Conservation (phyloP, 2,329 filamentous ascomycete species). For the Didymella lethalis region DNA sequence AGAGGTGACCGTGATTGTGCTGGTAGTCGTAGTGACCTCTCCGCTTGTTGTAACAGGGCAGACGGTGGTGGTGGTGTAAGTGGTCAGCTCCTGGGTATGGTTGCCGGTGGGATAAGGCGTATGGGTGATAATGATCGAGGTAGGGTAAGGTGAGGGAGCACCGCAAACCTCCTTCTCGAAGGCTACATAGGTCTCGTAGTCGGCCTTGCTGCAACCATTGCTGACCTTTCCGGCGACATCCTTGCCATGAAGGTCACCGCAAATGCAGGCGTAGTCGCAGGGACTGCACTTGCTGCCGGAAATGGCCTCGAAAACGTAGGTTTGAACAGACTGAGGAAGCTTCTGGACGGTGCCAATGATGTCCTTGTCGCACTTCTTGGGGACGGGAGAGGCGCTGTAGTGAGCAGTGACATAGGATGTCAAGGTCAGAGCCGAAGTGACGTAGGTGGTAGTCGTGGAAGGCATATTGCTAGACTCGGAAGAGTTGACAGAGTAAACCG, state of each 20-base stretch:
- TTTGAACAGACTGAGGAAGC: slow-evolving; percentile 18
- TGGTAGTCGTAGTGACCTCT: slow-evolving; percentile 15
- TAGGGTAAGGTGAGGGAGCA: slow-evolving; percentile 9
- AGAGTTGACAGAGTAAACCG: neutral
- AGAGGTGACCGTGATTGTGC: slow-evolving; percentile 18
- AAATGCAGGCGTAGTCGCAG: slow-evolving; percentile 13
- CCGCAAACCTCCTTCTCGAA: slow-evolving; percentile 10
- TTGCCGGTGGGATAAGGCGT: slow-evolving; percentile 14
- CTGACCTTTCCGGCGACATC: slow-evolving; percentile 16
- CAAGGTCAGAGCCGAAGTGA: slow-evolving; percentile 17
- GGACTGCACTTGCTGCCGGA: slow-evolving; percentile 18
- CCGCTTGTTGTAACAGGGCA: slow-evolving; percentile 14
- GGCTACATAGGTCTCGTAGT: slow-evolving; percentile 13
- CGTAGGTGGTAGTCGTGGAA: slow-evolving; percentile 20
- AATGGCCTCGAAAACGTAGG: slow-evolving; percentile 23
- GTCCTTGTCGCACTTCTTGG: slow-evolving; percentile 16
- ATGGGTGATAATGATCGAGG: slow-evolving; percentile 11
- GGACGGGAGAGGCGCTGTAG: slow-evolving; percentile 8
- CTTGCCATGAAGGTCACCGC: slow-evolving; percentile 10
- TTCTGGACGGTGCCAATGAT: slow-evolving; percentile 16
- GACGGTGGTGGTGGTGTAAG: slow-evolving; percentile 19
- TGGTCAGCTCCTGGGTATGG: slow-evolving; percentile 10
- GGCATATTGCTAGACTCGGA: slow-evolving; percentile 3
- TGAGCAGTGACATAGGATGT: slow-evolving; percentile 21
- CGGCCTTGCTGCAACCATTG: slow-evolving; percentile 12